Base-by-base conservation (phyloP, 2,329 filamentous ascomycete species). In the Verticillium nubilum region DNA sequence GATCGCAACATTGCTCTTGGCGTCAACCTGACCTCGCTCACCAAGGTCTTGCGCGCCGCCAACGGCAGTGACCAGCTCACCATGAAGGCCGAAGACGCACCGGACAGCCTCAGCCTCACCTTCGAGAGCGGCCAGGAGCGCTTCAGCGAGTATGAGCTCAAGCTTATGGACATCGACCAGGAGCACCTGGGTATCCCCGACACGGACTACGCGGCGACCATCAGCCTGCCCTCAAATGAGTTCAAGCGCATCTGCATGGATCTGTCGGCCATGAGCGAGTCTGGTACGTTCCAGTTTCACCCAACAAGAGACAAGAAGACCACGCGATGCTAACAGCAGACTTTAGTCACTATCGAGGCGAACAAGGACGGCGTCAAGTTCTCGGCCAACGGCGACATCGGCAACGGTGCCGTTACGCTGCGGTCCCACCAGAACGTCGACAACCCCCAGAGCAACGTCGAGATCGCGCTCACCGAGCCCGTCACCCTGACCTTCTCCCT, bases 101-200 rank as follows among this genome's bases (percentile, higher is more conserved):
- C 95, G 54, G 95, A 99, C 77, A 91, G 93, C 55, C 87, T 99
- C 69, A 98, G 97, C 83, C 82, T 99, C 66, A 85, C 93, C 68
- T 99, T 99, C 73, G 96, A 99, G 86, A 96, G 87, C 66, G 87
- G 89, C 72, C 90, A 86, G 70, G 95, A 99, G 77, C 86, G 95
- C 67, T 86, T 99, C 73, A 96, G 91, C 85, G 96, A 99, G 82
- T 99, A 99, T 76, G 95, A 99, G 77, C 90, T 99, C 78, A 99
- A 99, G 85, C 87, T 99, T 74, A 99, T 99, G 95, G 95, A 99
- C 75, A 99, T 99, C 76, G 95, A 99, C 78, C 96, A 99, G 81
- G 95, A 99, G 84, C 95, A 99, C 76, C 81, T 99, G 77, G 95
- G 95, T 64, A 99, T 99, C 69, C 95, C 95, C 17, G 94, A 99